Conservation (phyloP, 257 asterid species). For the Gentiana dahurica region DNA sequence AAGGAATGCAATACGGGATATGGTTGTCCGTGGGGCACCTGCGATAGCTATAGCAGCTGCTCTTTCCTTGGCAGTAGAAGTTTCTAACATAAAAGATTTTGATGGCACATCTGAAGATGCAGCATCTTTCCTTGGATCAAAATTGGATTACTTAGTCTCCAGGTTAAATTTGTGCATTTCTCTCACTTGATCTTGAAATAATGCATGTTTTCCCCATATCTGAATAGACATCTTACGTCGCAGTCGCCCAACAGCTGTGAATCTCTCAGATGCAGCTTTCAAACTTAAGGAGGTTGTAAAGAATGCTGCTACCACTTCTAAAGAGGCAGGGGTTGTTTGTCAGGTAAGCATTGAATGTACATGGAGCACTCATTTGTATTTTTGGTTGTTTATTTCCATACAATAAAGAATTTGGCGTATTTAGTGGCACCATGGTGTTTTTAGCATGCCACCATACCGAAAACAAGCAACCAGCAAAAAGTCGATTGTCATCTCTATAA, state of each 20-base stretch:
- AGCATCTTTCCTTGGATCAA: constrained; percentile 42
- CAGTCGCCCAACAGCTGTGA: constrained; percentile 98
- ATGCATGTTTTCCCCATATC: constrained; percentile 1
- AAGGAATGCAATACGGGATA: constrained; percentile 84
- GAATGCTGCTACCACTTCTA: constrained; percentile 43
- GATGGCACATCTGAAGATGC: constrained; percentile 61
- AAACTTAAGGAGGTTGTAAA: constrained; percentile 58
- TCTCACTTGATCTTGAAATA: not conserved
- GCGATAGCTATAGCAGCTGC: constrained; percentile 97
- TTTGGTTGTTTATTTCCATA: not conserved
- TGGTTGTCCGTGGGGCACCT: constrained; percentile 99
- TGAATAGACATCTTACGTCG: constrained; percentile 1
- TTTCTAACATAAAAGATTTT: constrained; percentile 38
- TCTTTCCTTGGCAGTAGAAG: constrained; percentile 88
- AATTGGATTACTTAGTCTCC: constrained; percentile 78
- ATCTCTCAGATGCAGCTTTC: constrained; percentile 77
- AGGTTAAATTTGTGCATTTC: constrained; percentile 34
- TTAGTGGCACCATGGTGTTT: too few relatives aligned
- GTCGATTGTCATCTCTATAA: too few relatives aligned
- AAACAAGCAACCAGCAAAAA: too few relatives aligned
- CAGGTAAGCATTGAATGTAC: constrained; percentile 36
- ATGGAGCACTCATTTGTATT: constrained; percentile 2
- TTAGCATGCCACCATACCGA: too few relatives aligned
- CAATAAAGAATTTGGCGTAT: not conserved
- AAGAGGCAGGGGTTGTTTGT: constrained; percentile 42